Base-by-base conservation (phyloP, 106 monocot species). In the Dendrobium chrysotoxum region DNA sequence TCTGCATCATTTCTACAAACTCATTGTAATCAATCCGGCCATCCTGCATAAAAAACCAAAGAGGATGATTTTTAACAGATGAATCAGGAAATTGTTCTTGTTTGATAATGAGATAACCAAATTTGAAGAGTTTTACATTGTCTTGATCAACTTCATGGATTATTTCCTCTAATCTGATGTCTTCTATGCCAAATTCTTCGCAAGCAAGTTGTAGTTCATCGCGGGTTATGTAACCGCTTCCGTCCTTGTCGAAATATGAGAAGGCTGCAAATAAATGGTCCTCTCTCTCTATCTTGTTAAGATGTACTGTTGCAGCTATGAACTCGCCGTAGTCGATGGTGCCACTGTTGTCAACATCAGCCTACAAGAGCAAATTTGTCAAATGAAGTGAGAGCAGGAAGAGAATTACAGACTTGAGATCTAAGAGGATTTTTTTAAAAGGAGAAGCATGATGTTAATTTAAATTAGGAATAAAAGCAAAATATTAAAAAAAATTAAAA, bases 311-410 rank as follows among this genome's bases (percentile, higher is more conserved):
- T 35, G 96, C 96, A 20, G 96, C 96, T 77, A 97, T 75, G 68
- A 97, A 97, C 81, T 97, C 96, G 16, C 92, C 92, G 58, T 97
- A 97, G 81, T 97, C 96, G 79, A 97, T 97, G 21, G 94, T 94
- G 47, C 96, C 96, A 17, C 92, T 97, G 83, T 97, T 94, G 77
- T 97, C 96, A 57, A 94, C 94, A 84, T 97, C 96, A 0, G 96
- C 96, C 96, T 97, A 83, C 50, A 79, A 31, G 75, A 77, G 79
- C 12, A 10, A 21, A 75, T 45, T 42, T 11, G 13, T 38, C 72
- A 4, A 35, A 72, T 72, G 3, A 40, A 17, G 39, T 50, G 15
- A 50, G 50, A 12, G 15, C 13, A 50, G 13, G 16, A 50, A 50
- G 50, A 50, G 16, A 16, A 50, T 13, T 17, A 50, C 50, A 50